phyloP scores from a whole-genome alignment of 805 yeast genomes.

The Lachancea kluyveri region DNA sequence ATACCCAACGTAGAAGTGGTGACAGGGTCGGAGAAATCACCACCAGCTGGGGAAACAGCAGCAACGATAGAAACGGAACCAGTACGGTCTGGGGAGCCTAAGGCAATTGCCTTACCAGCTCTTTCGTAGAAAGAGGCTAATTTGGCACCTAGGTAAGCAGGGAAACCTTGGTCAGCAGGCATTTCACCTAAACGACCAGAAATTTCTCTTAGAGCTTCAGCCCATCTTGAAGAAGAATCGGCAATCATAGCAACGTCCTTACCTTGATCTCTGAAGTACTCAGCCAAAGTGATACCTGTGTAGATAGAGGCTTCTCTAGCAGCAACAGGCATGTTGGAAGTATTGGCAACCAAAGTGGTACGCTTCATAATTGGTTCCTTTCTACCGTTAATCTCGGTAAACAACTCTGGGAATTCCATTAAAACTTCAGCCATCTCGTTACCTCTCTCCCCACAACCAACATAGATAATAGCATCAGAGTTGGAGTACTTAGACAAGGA shows the following conservation, averaged over 20 bases:
- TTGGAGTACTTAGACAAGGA: constrained; percentile 95
- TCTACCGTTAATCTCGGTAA: constrained; percentile 82
- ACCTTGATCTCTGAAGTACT: constrained; percentile 99
- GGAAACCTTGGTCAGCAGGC: constrained; percentile 99
- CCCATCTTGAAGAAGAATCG: constrained; percentile 99
- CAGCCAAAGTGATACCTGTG: constrained; percentile 98
- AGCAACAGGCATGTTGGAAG: constrained; percentile 99
- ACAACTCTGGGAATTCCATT: constrained; percentile 98
- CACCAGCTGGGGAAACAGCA: constrained; percentile 99
- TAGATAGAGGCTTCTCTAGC: constrained; percentile 99
- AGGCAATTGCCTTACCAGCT: constrained; percentile 93
- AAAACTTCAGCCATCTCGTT: constrained; percentile 99
- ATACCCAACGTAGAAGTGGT: constrained; percentile 98
- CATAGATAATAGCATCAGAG: constrained; percentile 94
- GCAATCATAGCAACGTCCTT: constrained; percentile 99
- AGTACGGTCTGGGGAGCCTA: constrained; percentile 93
- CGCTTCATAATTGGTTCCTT: constrained; percentile 99
- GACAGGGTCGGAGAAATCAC: constrained; percentile 99
- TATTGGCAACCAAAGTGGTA: constrained; percentile 96
- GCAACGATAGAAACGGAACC: constrained; percentile 99
- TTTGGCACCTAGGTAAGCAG: constrained; percentile 98
- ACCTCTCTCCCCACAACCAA: constrained; percentile 95
- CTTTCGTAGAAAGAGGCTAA: constrained; percentile 98
- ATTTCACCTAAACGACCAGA: constrained; percentile 99
- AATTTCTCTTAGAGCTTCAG: constrained; percentile 98